Evolutionary conservation across 441 rosid species (phyloP), one percentile per base, ranked within the genome.

Genomic region (Aleurites moluccanus): DNA sequence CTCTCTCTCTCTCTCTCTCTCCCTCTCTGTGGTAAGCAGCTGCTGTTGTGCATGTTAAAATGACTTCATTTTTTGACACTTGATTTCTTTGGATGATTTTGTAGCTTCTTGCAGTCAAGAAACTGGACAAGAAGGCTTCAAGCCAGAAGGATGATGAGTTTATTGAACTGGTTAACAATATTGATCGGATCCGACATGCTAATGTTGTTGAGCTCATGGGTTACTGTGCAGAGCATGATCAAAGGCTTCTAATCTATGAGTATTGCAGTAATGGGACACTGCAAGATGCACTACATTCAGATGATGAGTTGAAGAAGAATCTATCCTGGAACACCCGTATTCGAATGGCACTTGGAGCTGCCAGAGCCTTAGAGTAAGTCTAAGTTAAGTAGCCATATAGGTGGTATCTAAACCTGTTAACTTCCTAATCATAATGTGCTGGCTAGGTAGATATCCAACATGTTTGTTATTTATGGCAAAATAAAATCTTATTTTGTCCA

Each of bases 301-400:
- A 94, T 57, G 98, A 90, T 79, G 98, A 88, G 52, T 80, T 86
- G 60, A 88, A 80, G 80, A 83, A 71, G 78, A 79, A 83, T 27
- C 87, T 96, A 61, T 84, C 96, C 1, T 94, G 99, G 99, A 90
- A 86, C 81, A 74, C 87, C 44, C 97, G 98, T 16, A 52, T 96
- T 25, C 81, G 85, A 60, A 89, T 94, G 87, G 92, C 96, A 52
- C 95, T 96, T 79, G 97, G 92, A 84, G 97, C 97, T 82, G 98
- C 99, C 72, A 87, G 91, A 83, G 97, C 98, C 73, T 84, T 96
- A 52, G 95, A 90, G 99, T 96, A 87, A 92, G 97, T 88, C n/a
- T 96, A 87, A 92, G 97, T 88, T 15, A 59, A 70, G n/a, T 62
- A 63, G 10, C 50, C 28, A 49, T 42, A 56, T 56, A 20, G 55